A percentile compares a stretch with the other conserved stretches of the same genome.
These are phyloP conservation scores for Helicocarpus griseus DNA, from an alignment of 2,329 filamentous ascomycete genomes.

Conservation along the genomic window DNA sequence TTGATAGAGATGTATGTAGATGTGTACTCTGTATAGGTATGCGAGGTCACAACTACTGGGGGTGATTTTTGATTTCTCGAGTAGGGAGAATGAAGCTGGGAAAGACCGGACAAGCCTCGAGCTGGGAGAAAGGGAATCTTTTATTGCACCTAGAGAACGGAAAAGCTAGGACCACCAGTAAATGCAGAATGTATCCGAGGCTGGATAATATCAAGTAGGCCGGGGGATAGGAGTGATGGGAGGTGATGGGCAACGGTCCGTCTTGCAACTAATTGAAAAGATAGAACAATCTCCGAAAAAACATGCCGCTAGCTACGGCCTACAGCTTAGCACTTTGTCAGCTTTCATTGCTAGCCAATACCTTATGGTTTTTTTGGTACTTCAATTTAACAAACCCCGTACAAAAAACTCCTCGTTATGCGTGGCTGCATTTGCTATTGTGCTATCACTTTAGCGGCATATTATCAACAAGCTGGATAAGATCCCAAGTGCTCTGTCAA, in stretches of 20 bases:
- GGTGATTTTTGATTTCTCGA: not conserved
- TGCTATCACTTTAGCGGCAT: not conserved
- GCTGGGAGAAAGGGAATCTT: not conserved
- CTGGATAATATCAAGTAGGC: not conserved
- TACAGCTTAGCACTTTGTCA: not conserved
- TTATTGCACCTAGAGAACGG: not conserved
- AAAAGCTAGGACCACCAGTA: not conserved
- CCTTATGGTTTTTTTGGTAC: not conserved
- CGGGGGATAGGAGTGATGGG: not conserved
- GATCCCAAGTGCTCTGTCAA: not conserved
- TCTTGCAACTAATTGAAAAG: not conserved
- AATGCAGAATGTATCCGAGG: not conserved
- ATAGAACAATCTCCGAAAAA: not conserved
- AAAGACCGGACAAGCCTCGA: not conserved
- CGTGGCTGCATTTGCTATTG: too few relatives aligned
- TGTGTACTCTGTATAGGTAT: not conserved
- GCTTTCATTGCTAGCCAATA: not conserved
- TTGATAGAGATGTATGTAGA: not conserved
- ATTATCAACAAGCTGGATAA: not conserved
- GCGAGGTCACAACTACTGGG: not conserved
- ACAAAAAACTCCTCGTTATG: not conserved
- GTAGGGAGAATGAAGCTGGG: not conserved
- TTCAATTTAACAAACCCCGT: not conserved
- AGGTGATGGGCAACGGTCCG: not conserved
- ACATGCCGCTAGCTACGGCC: not conserved